A percentile compares a stretch with the other conserved stretches of the same genome.
Conservation (phyloP, 2,329 filamentous ascomycete species). For the Neofusicoccum parvum region DNA sequence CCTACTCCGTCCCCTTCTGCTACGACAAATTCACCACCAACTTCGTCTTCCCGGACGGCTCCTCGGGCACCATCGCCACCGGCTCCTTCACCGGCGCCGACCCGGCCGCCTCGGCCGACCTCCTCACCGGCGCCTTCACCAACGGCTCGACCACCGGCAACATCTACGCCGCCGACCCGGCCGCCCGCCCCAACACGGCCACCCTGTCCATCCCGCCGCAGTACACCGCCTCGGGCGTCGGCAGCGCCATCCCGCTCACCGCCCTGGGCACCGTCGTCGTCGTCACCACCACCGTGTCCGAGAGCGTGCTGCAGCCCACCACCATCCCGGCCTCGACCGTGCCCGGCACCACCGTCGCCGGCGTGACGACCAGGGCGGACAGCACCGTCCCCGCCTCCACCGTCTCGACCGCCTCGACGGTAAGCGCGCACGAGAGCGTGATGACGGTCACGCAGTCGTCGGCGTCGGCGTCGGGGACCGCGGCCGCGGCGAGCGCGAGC, state of each 20-base stretch:
- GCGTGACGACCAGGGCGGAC: constrained; percentile 22
- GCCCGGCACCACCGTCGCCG: constrained; percentile 25
- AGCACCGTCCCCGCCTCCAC: constrained; percentile 26
- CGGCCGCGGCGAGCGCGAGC: no score
- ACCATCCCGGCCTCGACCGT: constrained; percentile 14
- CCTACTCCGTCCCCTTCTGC: constrained; percentile 50
- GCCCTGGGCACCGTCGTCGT: constrained; percentile 44
- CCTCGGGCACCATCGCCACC: constrained; percentile 49
- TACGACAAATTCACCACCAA: constrained; percentile 58
- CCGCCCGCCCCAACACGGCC: constrained; percentile 47
- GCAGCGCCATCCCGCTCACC: constrained; percentile 48
- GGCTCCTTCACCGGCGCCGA: constrained; percentile 46
- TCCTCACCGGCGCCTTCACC: constrained; percentile 49
- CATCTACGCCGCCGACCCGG: constrained; percentile 44
- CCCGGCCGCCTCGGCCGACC: constrained; percentile 44
- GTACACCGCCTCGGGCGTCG: constrained; percentile 50
- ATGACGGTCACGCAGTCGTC: constrained; percentile 24
- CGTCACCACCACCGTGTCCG: constrained; percentile 35
- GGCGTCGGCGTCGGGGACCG: not conserved
- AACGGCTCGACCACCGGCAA: constrained; percentile 42
- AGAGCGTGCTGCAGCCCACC: not conserved
- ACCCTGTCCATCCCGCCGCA: constrained; percentile 49
- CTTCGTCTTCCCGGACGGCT: constrained; percentile 50
- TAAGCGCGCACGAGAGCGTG: constrained; percentile 28
- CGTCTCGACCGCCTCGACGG: constrained; percentile 30